phyloP scores from a whole-genome alignment of 1,284 basidiomycete genomes.

The Schizophyllum amplum region DNA sequence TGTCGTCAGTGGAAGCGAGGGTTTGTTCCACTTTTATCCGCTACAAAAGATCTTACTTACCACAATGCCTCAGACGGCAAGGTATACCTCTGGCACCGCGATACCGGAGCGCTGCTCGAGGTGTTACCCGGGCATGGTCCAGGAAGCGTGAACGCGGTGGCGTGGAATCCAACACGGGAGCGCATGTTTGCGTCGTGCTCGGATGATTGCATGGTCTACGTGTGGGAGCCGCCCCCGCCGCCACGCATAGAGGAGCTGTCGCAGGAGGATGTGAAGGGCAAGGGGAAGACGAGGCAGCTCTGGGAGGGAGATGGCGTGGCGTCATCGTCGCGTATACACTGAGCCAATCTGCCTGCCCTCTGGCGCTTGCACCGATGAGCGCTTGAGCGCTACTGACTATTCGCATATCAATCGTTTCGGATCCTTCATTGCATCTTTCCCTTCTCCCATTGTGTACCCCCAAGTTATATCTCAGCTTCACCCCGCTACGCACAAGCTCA shows the following conservation, averaged over 20 bases:
- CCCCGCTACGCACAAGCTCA: neutral
- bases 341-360: neutral
- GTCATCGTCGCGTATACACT: slow-evolving; percentile 7
- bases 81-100: slow-evolving; percentile 94
- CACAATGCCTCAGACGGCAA: slow-evolving; percentile 58
- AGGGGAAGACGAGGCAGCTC: slow-evolving; percentile 55
- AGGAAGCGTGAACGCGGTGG: slow-evolving; percentile 91
- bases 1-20: slow-evolving; percentile 92
- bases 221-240: slow-evolving; percentile 64
- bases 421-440: neutral
- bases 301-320: slow-evolving; percentile 28
- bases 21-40: slow-evolving; percentile 33
- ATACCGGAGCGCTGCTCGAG: slow-evolving; percentile 77
- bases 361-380: neutral
- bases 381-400: neutral
- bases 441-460: neutral
- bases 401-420: neutral
- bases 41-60: slow-evolving; percentile 7
- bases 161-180: slow-evolving; percentile 87
- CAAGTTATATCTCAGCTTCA: neutral
- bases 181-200: slow-evolving; percentile 92
- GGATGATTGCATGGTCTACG: slow-evolving; percentile 78
- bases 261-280: slow-evolving; percentile 42
- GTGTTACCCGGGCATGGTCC: slow-evolving; percentile 75
- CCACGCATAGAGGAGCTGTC: slow-evolving; percentile 13